Evolutionary conservation across 257 asterid species (phyloP), one percentile per base, ranked within the genome.

Genomic region (Eustoma russellianum): DNA sequence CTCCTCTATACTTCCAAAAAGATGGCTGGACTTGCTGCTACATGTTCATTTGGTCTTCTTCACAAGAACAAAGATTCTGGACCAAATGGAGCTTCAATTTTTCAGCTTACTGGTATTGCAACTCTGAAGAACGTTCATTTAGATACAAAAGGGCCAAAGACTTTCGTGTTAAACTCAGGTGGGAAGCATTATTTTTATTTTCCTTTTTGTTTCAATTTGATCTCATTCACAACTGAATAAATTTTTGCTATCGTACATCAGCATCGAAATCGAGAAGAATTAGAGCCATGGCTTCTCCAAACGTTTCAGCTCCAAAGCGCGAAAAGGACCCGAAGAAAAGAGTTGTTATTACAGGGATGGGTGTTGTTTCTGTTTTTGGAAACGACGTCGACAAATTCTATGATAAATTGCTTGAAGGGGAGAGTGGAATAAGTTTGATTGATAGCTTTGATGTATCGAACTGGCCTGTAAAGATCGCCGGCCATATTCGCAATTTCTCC

Each of bases 281-380:
- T 53, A 77, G 63, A 38, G 73, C 75, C 7, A 63, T 64, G 68
- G 61, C 62, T 30, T 64, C 79, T 53, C 71, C 71, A 30, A 48
- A 62, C 28, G 69, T 69, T 62, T 66, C 74, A 10, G 70, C 84
- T 62, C 82, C 80, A 13, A 77, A 72, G 62, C 62, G 82, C 56
- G 85, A 77, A 48, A 72, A 34, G 0, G 77, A 77, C 48, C 83
- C 78, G 5, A 77, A 74, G 74, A 77, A 74, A 57, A 65, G 80
- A 59, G 9, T 74, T 19, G 81, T 78, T 24, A 78, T 78, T 33
- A 78, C 84, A 0, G 79, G 84, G 35, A 74, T 74, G 80, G 79
- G 85, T 1, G 71, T 81, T n/a, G 82, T 77, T 52, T 81, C 89
- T 2, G 89, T 81, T 24, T 81, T 77, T 49, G 85, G 89, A 35